Conservation (phyloP, 768 basidiomycete genomes). For the Leccinum broughii region DNA sequence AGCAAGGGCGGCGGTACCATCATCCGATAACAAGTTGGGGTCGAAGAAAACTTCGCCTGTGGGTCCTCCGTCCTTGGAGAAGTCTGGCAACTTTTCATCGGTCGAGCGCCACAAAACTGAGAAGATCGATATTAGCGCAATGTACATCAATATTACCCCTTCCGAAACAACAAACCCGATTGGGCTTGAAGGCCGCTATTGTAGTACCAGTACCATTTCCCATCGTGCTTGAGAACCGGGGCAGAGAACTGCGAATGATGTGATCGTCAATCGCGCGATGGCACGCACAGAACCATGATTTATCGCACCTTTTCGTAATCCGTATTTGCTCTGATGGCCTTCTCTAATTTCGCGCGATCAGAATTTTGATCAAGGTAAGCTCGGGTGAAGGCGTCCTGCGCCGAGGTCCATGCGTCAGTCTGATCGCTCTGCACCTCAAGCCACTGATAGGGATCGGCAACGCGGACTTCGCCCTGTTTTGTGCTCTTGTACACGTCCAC, state of each 20-base stretch:
- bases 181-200: slow-evolving; percentile 79
- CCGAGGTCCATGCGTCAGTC: slow-evolving; percentile 62
- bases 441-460: slow-evolving; percentile 76
- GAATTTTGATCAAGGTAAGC: slow-evolving; percentile 61
- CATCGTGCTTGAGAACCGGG: slow-evolving; percentile 61
- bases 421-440: slow-evolving; percentile 64
- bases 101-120: slow-evolving; percentile 64
- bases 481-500: slow-evolving; percentile 70
- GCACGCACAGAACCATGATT: neutral
- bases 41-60: slow-evolving; percentile 80
- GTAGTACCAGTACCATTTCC: slow-evolving; percentile 79
- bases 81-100: slow-evolving; percentile 53
- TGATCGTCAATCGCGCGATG: slow-evolving; percentile 1
- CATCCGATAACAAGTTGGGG: slow-evolving; percentile 68
- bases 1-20: slow-evolving; percentile 69
- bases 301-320: slow-evolving; percentile 49
- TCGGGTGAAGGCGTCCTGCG: slow-evolving; percentile 60
- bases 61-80: slow-evolving; percentile 42
- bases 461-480: slow-evolving; percentile 56
- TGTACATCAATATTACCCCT: neutral
- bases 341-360: slow-evolving; percentile 58
- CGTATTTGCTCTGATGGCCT: slow-evolving; percentile 54
- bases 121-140: neutral
- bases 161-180: slow-evolving; percentile 34
- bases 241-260: slow-evolving; percentile 53